Evolutionary conservation across 352 stramenopile genomes (phyloP).

Genomic region (Pythium scleroteichum): DNA sequence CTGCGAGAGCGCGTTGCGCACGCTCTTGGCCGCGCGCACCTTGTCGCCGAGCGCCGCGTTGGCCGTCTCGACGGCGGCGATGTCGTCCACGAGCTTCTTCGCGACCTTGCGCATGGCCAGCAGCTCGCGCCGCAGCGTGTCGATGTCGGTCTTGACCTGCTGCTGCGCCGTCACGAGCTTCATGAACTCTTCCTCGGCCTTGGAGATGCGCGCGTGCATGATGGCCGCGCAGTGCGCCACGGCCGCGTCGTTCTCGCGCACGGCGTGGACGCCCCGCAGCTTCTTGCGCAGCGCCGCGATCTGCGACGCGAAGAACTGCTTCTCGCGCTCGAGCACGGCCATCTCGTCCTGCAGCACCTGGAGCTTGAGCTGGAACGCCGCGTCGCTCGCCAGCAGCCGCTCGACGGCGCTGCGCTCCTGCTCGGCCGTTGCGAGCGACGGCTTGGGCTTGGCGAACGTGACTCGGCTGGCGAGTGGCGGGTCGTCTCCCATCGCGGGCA

Average conservation of each 20-base stretch:
- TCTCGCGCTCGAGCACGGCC: constrained; percentile 41
- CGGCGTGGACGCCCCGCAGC: constrained; percentile 67
- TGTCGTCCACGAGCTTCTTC: constrained; percentile 61
- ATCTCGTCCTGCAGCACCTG: constrained; percentile 61
- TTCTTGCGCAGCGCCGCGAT: constrained; percentile 52
- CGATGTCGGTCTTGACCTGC: constrained; percentile 59
- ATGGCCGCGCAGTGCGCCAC: constrained; percentile 73
- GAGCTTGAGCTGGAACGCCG: constrained; percentile 62
- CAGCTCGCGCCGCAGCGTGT: constrained; percentile 57
- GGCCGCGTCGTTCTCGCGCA: constrained; percentile 74
- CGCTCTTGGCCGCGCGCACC: constrained; percentile 45
- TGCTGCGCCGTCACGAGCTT: constrained; percentile 69
- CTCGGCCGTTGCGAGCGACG: constrained; percentile 2
- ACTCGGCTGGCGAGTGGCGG: background rate
- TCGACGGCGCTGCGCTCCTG: constrained; percentile 38
- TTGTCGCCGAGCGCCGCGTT: constrained; percentile 48
- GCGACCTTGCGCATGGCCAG: constrained; percentile 58
- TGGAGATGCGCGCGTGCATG: constrained; percentile 72
- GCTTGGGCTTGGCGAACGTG: background rate
- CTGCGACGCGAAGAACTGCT: constrained; percentile 44
- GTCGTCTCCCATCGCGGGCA: background rate
- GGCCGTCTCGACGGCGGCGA: constrained; percentile 42
- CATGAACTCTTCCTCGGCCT: constrained; percentile 80
- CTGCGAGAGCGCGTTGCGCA: constrained; percentile 49
- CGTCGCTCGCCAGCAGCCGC: constrained; percentile 67